These are phyloP conservation scores for Fereydounia khargensis DNA, from an alignment of 1,284 basidiomycete genomes.

Conservation along the genomic window DNA sequence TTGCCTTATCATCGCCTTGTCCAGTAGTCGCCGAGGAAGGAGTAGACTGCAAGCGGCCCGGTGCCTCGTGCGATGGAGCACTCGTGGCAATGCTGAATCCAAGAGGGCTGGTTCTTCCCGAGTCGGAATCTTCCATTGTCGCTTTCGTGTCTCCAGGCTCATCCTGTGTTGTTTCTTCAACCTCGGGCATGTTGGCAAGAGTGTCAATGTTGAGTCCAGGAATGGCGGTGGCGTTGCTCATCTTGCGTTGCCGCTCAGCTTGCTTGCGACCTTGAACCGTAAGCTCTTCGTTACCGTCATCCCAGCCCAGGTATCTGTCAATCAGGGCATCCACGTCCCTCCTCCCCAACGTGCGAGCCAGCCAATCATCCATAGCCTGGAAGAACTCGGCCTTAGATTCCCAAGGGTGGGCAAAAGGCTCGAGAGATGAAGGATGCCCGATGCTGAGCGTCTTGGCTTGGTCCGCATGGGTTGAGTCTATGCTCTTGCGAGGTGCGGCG, in stretches of 20 bases:
- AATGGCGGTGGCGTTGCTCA: slow-evolving; percentile 10
- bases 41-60: slow-evolving; percentile 20
- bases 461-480: slow-evolving; percentile 4
- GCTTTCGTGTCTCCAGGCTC: not conserved
- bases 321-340: slow-evolving; percentile 24
- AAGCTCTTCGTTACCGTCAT: slow-evolving; percentile 27
- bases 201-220: slow-evolving; percentile 1
- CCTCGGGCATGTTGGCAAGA: not conserved
- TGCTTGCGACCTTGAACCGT: slow-evolving; percentile 35
- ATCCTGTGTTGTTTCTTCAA: not conserved
- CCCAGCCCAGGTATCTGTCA: slow-evolving; percentile 30
- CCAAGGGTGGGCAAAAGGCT: slow-evolving; percentile 35
- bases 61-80: slow-evolving; percentile 21
- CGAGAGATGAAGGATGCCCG: slow-evolving; percentile 16
- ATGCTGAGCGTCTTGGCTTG: slow-evolving; percentile 9
- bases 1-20: not conserved
- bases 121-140: slow-evolving; percentile 1
- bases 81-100: not conserved
- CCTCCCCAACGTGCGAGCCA: slow-evolving; percentile 8
- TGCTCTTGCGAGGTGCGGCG: slow-evolving; percentile 2
- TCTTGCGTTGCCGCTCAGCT: slow-evolving; percentile 28
- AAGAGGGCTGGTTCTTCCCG: not conserved
- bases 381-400: slow-evolving; percentile 24
- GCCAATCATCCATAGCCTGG: slow-evolving; percentile 23
- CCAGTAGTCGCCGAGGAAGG: not conserved